Evolutionary conservation across 768 basidiomycete genomes (phyloP).

Genomic region (Boletus pseudo-olivaceus): DNA sequence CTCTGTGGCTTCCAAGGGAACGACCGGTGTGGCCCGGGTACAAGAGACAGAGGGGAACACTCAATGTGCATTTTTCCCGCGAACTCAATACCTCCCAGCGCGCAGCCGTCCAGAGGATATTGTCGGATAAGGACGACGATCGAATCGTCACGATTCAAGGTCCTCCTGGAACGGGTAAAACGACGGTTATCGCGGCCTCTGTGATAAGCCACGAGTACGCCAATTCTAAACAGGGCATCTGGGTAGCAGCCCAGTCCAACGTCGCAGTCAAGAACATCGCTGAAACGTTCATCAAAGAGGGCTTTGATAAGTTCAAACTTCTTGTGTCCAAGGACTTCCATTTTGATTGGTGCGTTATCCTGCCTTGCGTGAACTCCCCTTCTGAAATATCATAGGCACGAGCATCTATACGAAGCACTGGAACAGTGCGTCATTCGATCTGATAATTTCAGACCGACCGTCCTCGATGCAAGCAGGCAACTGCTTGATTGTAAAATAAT

Average conservation of each 20-base stretch:
- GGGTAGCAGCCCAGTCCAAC: slow-evolving; percentile 47
- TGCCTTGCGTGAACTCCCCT: neutral
- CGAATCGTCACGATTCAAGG: slow-evolving; percentile 31
- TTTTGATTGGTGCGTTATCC: slow-evolving; percentile 38
- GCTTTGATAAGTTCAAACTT: slow-evolving; percentile 35
- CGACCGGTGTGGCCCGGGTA: slow-evolving; percentile 14
- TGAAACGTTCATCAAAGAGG: slow-evolving; percentile 37
- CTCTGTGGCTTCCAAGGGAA: slow-evolving; percentile 27
- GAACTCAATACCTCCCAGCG: slow-evolving; percentile 29
- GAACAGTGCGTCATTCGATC: slow-evolving; percentile 36
- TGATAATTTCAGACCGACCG: slow-evolving; percentile 24
- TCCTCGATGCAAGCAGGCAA: slow-evolving; percentile 15
- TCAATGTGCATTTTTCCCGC: neutral
- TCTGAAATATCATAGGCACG: slow-evolving; percentile 38
- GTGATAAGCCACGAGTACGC: slow-evolving; percentile 23
- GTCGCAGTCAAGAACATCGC: slow-evolving; percentile 55
- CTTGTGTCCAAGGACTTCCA: slow-evolving; percentile 48
- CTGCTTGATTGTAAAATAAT: slow-evolving; percentile 36
- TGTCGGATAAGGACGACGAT: slow-evolving; percentile 22
- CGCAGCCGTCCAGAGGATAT: slow-evolving; percentile 27
- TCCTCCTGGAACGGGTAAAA: slow-evolving; percentile 45
- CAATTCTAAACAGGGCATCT: slow-evolving; percentile 23
- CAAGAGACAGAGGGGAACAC: neutral
- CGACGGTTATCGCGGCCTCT: slow-evolving; percentile 39
- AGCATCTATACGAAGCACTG: slow-evolving; percentile 43